Conservation (phyloP, 768 basidiomycete species). For the Termitomyces sp. region DNA sequence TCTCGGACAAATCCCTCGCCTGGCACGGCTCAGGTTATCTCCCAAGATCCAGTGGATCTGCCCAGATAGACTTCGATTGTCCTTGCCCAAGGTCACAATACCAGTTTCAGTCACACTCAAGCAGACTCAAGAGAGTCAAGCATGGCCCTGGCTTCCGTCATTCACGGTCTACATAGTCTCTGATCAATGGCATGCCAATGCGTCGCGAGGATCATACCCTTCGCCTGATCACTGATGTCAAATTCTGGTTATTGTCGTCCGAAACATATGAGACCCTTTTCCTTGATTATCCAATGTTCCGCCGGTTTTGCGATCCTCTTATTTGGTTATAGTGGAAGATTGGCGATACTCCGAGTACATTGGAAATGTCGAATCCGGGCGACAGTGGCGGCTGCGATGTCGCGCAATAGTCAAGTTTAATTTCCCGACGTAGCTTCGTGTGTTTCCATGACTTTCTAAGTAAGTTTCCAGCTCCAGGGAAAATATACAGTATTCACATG, state of each 20-base stretch:
- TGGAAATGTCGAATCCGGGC: slow-evolving; percentile 2
- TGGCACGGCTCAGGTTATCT: not conserved
- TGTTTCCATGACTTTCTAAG: not conserved
- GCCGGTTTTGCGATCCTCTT: not conserved
- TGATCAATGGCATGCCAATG: slow-evolving; percentile 7
- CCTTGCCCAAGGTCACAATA: not conserved
- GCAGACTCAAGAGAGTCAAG: no score
- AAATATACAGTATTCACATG: not conserved
- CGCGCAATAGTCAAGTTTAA: not conserved
- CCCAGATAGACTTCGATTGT: not conserved
- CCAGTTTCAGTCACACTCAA: not conserved
- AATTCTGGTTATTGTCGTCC: not conserved
- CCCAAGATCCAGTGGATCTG: not conserved
- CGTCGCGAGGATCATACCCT: not conserved
- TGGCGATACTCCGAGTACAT: slow-evolving; percentile 2
- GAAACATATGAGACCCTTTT: slow-evolving; percentile 1
- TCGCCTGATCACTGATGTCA: slow-evolving; percentile 2
- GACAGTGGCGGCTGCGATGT: not conserved
- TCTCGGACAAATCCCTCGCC: slow-evolving; percentile 3
- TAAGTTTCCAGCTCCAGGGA: not conserved
- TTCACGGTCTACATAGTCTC: slow-evolving; percentile 7
- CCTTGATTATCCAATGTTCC: slow-evolving; percentile 2
- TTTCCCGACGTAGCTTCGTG: not conserved
- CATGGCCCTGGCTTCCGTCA: slow-evolving; percentile 5
- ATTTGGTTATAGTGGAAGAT: not conserved